A percentile compares a stretch with the other conserved stretches of the same genome.
These are phyloP conservation scores for Malus hybrid DNA, from an alignment of 331 rosid genomes.

Conservation along the genomic window DNA sequence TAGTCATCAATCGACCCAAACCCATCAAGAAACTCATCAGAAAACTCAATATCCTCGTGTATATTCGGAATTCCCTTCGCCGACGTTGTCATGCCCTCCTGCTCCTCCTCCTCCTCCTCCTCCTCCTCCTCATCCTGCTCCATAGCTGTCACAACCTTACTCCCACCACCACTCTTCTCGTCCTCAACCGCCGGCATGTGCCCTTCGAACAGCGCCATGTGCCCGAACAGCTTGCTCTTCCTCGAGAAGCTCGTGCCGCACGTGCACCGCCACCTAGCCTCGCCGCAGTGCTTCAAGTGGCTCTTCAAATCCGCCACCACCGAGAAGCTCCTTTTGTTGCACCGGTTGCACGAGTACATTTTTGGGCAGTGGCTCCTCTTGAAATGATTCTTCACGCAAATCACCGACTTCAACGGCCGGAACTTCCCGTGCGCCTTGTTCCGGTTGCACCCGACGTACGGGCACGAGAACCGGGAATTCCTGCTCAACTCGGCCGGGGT, in stretches of 20 bases:
- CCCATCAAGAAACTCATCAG: slow-evolving; percentile 37
- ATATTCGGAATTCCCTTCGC: not conserved
- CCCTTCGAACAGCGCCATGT: slow-evolving; percentile 61
- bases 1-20: slow-evolving; percentile 33
- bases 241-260: slow-evolving; percentile 69
- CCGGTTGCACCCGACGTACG: slow-evolving; percentile 46
- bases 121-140: slow-evolving; percentile 19
- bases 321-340: slow-evolving; percentile 50
- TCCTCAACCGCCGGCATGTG: slow-evolving; percentile 62
- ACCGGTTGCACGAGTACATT: slow-evolving; percentile 48
- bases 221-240: slow-evolving; percentile 65
- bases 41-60: slow-evolving; percentile 22
- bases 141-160: not conserved
- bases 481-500: not conserved
- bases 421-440: slow-evolving; percentile 49
- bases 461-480: slow-evolving; percentile 50
- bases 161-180: slow-evolving; percentile 28
- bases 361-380: slow-evolving; percentile 83
- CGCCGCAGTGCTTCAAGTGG: slow-evolving; percentile 61
- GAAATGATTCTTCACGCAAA: slow-evolving; percentile 69
- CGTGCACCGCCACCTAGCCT: slow-evolving; percentile 56
- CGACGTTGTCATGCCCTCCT: not conserved
- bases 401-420: slow-evolving; percentile 51
- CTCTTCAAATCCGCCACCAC: slow-evolving; percentile 26
- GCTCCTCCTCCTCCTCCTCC: not conserved